These are phyloP conservation scores for Pseudopithomyces chartarum DNA, from an alignment of 2,329 filamentous ascomycete species.

Conservation along the genomic window DNA sequence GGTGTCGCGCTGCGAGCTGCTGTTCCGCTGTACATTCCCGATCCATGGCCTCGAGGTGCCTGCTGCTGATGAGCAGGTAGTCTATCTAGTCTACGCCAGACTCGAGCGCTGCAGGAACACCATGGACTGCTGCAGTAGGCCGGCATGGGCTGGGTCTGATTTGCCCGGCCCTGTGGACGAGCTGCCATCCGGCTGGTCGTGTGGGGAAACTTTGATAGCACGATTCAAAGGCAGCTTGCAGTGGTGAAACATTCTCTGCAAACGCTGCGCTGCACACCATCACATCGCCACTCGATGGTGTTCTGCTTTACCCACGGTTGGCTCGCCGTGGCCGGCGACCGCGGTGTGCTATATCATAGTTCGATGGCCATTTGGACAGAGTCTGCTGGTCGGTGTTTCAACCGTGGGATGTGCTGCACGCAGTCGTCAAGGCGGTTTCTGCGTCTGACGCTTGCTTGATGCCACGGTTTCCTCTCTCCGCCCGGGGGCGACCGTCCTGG, in stretches of 20 bases:
- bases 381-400: slow-evolving; percentile 33
- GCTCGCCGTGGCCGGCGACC: slow-evolving; percentile 19
- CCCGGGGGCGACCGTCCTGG: no score
- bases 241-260: slow-evolving; percentile 43
- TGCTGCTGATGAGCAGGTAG: slow-evolving; percentile 9
- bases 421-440: slow-evolving; percentile 19
- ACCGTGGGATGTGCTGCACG: slow-evolving; percentile 18
- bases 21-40: slow-evolving; percentile 11
- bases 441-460: slow-evolving; percentile 6
- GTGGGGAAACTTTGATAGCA: slow-evolving; percentile 27
- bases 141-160: slow-evolving; percentile 34
- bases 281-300: slow-evolving; percentile 16
- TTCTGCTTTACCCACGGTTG: slow-evolving; percentile 24
- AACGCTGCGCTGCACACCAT: slow-evolving; percentile 31
- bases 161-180: slow-evolving; percentile 32
- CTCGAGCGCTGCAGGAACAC: slow-evolving; percentile 42
- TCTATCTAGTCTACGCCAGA: no score
- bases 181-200: slow-evolving; percentile 23
- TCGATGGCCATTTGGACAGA: slow-evolving; percentile 16
- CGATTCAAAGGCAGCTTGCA: slow-evolving; percentile 21
- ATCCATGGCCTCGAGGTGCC: not conserved
- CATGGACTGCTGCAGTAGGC: slow-evolving; percentile 26
- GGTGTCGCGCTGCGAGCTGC: no score
- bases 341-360: not conserved
- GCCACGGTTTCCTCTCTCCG: no score